Conservation (phyloP, 139 green algal species). For the Coccomyxa sp. region DNA sequence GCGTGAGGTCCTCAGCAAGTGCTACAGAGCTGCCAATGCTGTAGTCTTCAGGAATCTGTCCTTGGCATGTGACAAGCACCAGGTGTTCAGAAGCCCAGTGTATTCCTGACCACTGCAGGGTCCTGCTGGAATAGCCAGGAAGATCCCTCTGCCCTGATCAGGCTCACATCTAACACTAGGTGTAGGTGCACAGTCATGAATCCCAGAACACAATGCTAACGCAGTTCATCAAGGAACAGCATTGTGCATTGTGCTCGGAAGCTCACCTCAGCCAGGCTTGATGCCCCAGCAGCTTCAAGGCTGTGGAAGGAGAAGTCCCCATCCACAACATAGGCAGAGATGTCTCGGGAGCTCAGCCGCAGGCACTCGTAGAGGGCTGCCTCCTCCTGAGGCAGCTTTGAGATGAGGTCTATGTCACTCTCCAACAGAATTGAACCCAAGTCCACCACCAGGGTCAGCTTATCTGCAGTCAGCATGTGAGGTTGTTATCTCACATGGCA, state of each 20-base stretch:
- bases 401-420: slow-evolving; percentile 26
- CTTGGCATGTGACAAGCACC: too few species aligned
- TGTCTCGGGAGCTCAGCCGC: slow-evolving; percentile 38
- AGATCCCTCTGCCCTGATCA: too few species aligned
- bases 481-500: too few species aligned
- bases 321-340: slow-evolving; percentile 67
- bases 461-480: slow-evolving; percentile 9
- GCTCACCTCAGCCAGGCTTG: background rate
- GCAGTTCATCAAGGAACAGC: background rate
- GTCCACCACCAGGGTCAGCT: slow-evolving; percentile 65
- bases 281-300: slow-evolving; percentile 3
- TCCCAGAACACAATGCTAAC: background rate
- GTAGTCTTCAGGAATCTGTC: too few species aligned
- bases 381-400: slow-evolving; percentile 51
- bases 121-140: too few species aligned
- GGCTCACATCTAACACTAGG: too few species aligned
- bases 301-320: slow-evolving; percentile 33
- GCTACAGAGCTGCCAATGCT: background rate
- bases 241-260: too few species aligned
- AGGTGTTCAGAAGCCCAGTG: too few species aligned
- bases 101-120: too few species aligned
- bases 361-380: slow-evolving; percentile 75
- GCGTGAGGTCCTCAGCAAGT: background rate
- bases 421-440: slow-evolving; percentile 64
- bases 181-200: too few species aligned